phyloP scores from a whole-genome alignment of 2,329 filamentous ascomycete genomes.

The Alternaria ethzedia region DNA sequence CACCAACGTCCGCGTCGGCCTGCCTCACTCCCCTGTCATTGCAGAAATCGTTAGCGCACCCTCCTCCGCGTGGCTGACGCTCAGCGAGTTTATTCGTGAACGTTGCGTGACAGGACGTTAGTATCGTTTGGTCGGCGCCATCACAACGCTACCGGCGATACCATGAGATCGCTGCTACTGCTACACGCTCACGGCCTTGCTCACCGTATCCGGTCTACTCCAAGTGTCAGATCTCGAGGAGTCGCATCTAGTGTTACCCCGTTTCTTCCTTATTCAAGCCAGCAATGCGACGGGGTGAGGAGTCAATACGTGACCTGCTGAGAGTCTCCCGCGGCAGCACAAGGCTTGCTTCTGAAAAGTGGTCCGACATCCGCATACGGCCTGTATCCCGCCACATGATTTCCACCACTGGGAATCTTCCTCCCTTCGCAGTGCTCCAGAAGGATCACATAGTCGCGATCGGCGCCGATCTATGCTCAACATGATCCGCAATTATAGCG shows the following conservation, averaged over 20 bases:
- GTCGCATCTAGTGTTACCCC: not conserved
- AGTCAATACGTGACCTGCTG: not conserved
- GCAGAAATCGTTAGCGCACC: constrained; percentile 23
- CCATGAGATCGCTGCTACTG: constrained; percentile 5
- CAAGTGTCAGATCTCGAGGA: constrained; percentile 6
- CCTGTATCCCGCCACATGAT: constrained; percentile 33
- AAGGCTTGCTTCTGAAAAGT: constrained; percentile 22
- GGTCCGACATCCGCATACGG: constrained; percentile 37
- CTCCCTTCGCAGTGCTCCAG: constrained; percentile 22
- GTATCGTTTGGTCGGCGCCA: constrained; percentile 16
- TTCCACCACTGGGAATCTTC: constrained; percentile 36
- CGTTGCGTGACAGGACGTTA: constrained; percentile 28
- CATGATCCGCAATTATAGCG: constrained; percentile 21
- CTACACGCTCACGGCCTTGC: constrained; percentile 6
- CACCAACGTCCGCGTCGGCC: constrained; percentile 42
- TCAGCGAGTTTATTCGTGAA: constrained; percentile 26
- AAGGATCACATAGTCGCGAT: constrained; percentile 29
- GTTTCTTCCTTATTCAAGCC: not conserved
- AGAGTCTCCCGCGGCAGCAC: constrained; percentile 36
- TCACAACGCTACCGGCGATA: constrained; percentile 25
- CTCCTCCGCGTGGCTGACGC: constrained; percentile 28
- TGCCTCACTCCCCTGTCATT: constrained; percentile 28
- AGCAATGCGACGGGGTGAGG: not conserved
- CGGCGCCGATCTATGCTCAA: constrained; percentile 32
- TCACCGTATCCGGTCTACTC: constrained; percentile 12